Conservation (phyloP, 345 rosid genomes). For the Ceriops decandra region DNA sequence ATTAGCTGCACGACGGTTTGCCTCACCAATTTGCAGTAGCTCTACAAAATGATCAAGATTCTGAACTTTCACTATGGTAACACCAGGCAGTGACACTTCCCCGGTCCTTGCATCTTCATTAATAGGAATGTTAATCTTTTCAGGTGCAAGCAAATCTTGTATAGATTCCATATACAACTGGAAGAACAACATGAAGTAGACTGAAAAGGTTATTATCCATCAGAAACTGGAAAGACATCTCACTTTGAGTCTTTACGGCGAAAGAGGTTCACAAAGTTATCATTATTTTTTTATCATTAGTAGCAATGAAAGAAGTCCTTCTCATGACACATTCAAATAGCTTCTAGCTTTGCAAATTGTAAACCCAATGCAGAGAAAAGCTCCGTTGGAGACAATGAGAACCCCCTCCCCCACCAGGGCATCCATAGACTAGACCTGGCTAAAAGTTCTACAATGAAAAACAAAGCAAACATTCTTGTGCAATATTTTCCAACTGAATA, state of each 20-base stretch:
- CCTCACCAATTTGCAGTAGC: constrained; percentile 78
- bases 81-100: constrained; percentile 77
- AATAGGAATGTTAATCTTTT: constrained; percentile 61
- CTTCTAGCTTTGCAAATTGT: background rate
- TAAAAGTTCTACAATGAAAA: too few species aligned
- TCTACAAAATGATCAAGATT: constrained; percentile 65
- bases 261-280: background rate
- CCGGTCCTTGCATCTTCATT: constrained; percentile 79
- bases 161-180: constrained; percentile 91
- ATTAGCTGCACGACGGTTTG: constrained; percentile 82
- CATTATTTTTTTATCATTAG: background rate
- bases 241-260: background rate
- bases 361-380: background rate
- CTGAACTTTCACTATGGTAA: constrained; percentile 52
- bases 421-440: too few species aligned
- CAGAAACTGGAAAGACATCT: background rate
- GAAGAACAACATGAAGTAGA: constrained; percentile 16
- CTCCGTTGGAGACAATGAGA: too few species aligned
- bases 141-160: constrained; percentile 93
- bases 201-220: background rate
- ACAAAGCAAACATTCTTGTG: too few species aligned
- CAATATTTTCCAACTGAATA: too few species aligned
- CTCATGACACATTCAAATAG: background rate
- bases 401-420: too few species aligned
- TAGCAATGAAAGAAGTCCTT: background rate